These are phyloP conservation scores for Myriosclerotinia curreyana DNA, from an alignment of 2,329 filamentous ascomycete genomes.

Conservation along the genomic window DNA sequence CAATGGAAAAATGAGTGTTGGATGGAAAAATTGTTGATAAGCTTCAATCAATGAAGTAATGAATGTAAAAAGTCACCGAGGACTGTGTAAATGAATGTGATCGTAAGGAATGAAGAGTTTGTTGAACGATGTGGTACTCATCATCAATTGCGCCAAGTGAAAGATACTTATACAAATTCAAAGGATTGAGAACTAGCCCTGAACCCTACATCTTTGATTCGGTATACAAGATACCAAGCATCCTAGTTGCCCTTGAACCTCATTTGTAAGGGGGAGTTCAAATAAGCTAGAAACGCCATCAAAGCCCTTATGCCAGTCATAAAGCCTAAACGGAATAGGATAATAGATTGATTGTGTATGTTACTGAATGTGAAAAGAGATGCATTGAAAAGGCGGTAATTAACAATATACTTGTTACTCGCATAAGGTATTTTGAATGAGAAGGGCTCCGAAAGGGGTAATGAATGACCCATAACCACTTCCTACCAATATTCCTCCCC, in stretches of 20 bases:
- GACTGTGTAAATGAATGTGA: conserved; percentile 22
- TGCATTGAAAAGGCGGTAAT: conserved; percentile 17
- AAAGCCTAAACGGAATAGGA: conserved; percentile 4
- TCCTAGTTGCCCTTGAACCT: not conserved
- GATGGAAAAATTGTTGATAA: not conserved
- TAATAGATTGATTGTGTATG: not conserved
- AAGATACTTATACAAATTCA: conserved; percentile 18
- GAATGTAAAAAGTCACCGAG: conserved; percentile 18
- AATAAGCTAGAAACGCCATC: not conserved
- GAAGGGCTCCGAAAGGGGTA: not conserved
- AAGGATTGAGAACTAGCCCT: not conserved
- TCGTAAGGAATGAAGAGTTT: conserved; percentile 17
- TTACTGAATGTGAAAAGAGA: not conserved
- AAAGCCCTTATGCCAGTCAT: conserved; percentile 1
- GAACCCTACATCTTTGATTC: not conserved
- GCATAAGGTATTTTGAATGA: conserved; percentile 8
- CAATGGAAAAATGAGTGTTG: conserved; percentile 6
- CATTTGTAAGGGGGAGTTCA: not conserved
- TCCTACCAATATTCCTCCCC: not conserved
- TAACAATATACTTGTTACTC: conserved; percentile 19
- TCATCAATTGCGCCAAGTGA: not conserved
- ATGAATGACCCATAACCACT: conserved; percentile 1
- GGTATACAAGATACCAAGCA: not conserved
- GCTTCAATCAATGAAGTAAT: conserved; percentile 24
- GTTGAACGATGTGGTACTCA: conserved; percentile 10